Percentiles rank a stretch among this genome's conserved stretches.
phyloP scores from a whole-genome alignment of 2,329 filamentous ascomycete species.

The Pochonia chlamydosporia region DNA sequence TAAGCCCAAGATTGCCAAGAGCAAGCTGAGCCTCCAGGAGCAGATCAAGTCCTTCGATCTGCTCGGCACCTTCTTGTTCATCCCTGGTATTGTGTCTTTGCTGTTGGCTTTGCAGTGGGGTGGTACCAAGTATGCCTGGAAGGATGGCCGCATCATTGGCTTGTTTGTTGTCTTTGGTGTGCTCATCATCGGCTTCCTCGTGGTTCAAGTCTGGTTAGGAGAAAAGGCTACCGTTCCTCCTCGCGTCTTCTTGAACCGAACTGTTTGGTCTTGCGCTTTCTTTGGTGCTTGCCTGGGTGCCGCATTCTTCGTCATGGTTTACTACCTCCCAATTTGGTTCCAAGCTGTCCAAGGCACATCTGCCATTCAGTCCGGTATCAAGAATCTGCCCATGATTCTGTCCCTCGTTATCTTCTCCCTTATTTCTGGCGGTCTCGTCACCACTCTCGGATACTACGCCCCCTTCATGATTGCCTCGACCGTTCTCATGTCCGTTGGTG shows the following conservation, averaged over 20 bases:
- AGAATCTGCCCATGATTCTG: conserved; percentile 20
- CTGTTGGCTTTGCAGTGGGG: conserved; percentile 47
- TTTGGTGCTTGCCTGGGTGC: conserved; percentile 17
- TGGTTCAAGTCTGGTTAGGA: conserved; percentile 26
- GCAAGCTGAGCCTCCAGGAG: conserved; percentile 7
- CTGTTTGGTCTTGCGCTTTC: conserved; percentile 22
- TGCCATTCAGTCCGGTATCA: conserved; percentile 21
- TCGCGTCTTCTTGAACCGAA: conserved; percentile 7
- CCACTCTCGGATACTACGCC: conserved; percentile 34
- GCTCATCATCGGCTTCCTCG: conserved; percentile 19
- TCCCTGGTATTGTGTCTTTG: conserved; percentile 36
- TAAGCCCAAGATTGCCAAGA: conserved; percentile 11
- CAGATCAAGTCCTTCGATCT: conserved; percentile 11
- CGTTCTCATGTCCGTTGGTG: conserved; percentile 25
- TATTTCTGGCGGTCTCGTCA: conserved; percentile 20
- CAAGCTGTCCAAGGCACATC: conserved; percentile 34
- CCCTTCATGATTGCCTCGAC: conserved; percentile 31
- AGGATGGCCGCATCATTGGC: conserved; percentile 8
- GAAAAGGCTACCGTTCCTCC: conserved; percentile 10
- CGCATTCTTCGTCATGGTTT: conserved; percentile 9
- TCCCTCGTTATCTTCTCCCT: conserved; percentile 19
- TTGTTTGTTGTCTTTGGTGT: conserved; percentile 9
- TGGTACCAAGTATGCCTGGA: conserved; percentile 27
- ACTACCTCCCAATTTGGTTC: conserved; percentile 33
- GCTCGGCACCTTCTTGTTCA: conserved; percentile 24